These are phyloP conservation scores for Zymoseptoria ardabiliae DNA, from an alignment of 2,329 filamentous ascomycete genomes.

Conservation along the genomic window DNA sequence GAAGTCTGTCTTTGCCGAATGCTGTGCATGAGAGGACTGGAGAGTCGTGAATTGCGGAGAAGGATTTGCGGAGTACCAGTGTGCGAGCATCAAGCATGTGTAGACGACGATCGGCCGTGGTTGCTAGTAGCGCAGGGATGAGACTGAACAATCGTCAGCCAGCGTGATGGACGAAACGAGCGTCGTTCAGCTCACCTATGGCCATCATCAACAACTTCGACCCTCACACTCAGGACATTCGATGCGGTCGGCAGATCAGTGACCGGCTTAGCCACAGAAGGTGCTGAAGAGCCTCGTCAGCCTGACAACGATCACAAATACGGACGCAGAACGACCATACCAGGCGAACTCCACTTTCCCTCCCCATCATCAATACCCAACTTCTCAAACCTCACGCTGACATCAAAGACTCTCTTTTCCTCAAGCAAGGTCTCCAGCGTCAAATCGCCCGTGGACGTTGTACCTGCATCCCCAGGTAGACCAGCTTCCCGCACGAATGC, in stretches of 20 bases:
- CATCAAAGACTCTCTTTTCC: conserved; percentile 53
- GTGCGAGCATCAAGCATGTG: conserved; percentile 39
- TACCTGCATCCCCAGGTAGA: conserved; percentile 45
- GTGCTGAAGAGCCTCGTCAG: conserved; percentile 5
- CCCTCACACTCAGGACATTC: conserved; percentile 45
- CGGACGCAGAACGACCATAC: conserved; percentile 29
- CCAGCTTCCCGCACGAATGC: conserved; percentile 53
- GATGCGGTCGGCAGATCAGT: conserved; percentile 39
- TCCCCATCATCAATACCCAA: conserved; percentile 39
- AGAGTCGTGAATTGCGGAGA: conserved; percentile 40
- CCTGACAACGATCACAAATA: neutral
- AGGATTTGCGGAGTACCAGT: conserved; percentile 30
- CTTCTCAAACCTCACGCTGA: conserved; percentile 50
- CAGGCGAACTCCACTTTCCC: conserved; percentile 40
- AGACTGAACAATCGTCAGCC: neutral
- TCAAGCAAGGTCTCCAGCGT: conserved; percentile 54
- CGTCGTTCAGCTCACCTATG: neutral
- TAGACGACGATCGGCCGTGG: conserved; percentile 42
- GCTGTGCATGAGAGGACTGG: conserved; percentile 48
- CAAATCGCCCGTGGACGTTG: conserved; percentile 36
- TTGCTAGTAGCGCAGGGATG: conserved; percentile 34
- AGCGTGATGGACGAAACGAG: neutral
- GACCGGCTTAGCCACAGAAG: conserved; percentile 32
- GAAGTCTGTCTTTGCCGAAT: conserved; percentile 38
- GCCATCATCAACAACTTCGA: conserved; percentile 20